phyloP scores from a whole-genome alignment of 1,284 basidiomycete species.

The Phellinidium pouzarii region DNA sequence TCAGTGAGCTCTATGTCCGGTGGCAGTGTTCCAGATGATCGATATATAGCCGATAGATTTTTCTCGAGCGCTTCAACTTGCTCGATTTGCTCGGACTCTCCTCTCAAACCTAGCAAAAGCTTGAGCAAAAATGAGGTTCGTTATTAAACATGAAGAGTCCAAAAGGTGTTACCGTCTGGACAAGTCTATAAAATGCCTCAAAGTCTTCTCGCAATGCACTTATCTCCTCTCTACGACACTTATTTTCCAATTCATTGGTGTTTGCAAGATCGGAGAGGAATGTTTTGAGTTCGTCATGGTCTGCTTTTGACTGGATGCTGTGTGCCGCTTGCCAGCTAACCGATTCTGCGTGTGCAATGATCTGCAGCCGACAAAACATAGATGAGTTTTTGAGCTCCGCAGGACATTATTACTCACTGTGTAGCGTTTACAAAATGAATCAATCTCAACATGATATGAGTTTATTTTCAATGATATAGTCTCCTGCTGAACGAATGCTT shows the following conservation, averaged over 20 bases:
- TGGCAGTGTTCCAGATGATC: background rate
- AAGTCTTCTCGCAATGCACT: background rate
- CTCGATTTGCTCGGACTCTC: background rate
- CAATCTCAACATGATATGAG: conserved; percentile 34
- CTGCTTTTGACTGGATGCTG: conserved; percentile 29
- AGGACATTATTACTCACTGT: conserved; percentile 26
- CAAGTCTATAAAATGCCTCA: conserved; percentile 26
- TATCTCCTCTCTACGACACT: background rate
- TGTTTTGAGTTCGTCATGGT: conserved; percentile 35
- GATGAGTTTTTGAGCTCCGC: background rate
- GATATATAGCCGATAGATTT: conserved; percentile 2
- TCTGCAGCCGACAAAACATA: no score
- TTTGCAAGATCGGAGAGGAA: conserved; percentile 13
- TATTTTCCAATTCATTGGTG: background rate
- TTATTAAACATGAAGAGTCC: background rate
- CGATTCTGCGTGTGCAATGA: conserved; percentile 32
- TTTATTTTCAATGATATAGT: conserved; percentile 38
- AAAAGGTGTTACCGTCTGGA: conserved; percentile 29
- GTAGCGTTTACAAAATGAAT: conserved; percentile 35
- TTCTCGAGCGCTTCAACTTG: background rate
- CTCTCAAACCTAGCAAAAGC: background rate
- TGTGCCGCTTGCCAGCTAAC: conserved; percentile 35
- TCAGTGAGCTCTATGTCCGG: conserved; percentile 4
- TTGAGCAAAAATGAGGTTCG: background rate
- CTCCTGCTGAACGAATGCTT: conserved; percentile 38